These are phyloP conservation scores for Xylaria sp. DNA, from an alignment of 2,329 filamentous ascomycete genomes.

Conservation along the genomic window DNA sequence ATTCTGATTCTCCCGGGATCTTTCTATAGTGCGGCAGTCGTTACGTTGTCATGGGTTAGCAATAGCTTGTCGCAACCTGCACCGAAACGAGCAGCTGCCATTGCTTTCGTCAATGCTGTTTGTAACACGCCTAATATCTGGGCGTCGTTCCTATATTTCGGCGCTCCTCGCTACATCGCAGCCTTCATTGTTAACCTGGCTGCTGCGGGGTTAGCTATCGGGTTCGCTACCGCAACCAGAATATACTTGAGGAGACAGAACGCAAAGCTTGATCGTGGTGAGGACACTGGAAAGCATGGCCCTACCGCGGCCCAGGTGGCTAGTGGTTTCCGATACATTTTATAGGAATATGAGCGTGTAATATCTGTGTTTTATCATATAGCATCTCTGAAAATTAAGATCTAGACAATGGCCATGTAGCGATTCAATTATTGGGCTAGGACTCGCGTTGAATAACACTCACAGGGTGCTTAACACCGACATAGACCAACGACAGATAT, in stretches of 20 bases:
- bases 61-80: conserved; percentile 43
- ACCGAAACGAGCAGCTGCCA: conserved; percentile 43
- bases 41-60: conserved; percentile 49
- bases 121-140: conserved; percentile 49
- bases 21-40: conserved; percentile 44
- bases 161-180: conserved; percentile 43
- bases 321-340: conserved; percentile 45
- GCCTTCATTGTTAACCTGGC: conserved; percentile 48
- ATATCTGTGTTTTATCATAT: too few relatives aligned
- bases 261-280: conserved; percentile 45
- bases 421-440: too few relatives aligned
- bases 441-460: too few relatives aligned
- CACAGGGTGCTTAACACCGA: too few relatives aligned
- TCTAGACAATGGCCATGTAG: too few relatives aligned
- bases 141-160: conserved; percentile 47
- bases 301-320: conserved; percentile 47
- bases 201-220: conserved; percentile 46
- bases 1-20: conserved; percentile 55
- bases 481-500: too few relatives aligned
- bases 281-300: conserved; percentile 45
- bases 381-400: too few relatives aligned
- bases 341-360: neutral
- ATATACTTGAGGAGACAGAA: conserved; percentile 47
- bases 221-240: conserved; percentile 44
- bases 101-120: conserved; percentile 47